These are phyloP conservation scores for Heliamphora exappendiculata DNA, from an alignment of 148 eudicot species.

Conservation along the genomic window DNA sequence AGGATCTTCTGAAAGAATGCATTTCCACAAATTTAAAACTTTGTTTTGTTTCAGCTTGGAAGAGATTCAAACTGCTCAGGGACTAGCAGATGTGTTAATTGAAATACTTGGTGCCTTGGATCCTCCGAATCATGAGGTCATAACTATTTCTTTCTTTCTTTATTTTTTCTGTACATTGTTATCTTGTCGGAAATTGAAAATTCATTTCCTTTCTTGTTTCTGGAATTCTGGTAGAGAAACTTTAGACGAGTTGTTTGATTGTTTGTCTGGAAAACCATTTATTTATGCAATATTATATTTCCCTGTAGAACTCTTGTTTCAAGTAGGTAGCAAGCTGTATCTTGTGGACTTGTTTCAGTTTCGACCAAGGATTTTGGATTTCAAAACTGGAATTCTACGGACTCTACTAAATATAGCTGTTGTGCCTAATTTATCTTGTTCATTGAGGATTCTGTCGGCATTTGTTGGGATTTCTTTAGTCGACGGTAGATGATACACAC, in stretches of 20 bases:
- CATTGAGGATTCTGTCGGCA: neutral
- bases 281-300: neutral
- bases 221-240: neutral
- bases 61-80: constrained; percentile 74
- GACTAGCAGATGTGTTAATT: constrained; percentile 60
- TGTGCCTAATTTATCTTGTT: neutral
- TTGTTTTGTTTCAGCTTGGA: constrained; percentile 8
- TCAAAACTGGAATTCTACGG: neutral
- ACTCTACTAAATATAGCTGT: neutral
- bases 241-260: neutral
- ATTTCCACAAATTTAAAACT: neutral
- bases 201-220: neutral
- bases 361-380: neutral
- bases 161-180: no score
- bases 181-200: no score
- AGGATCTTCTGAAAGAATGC: neutral
- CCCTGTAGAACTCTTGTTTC: neutral
- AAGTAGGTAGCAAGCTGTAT: neutral
- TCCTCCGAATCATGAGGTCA: constrained; percentile 54
- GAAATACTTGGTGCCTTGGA: constrained; percentile 76
- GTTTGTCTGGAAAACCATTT: neutral
- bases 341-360: neutral
- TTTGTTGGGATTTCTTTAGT: neutral
- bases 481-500: no score
- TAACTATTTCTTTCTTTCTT: neutral